A percentile compares a stretch with the other conserved stretches of the same genome.
Evolutionary conservation across 805 yeast species (phyloP).

Genomic region (Henningerozyma blattae): DNA sequence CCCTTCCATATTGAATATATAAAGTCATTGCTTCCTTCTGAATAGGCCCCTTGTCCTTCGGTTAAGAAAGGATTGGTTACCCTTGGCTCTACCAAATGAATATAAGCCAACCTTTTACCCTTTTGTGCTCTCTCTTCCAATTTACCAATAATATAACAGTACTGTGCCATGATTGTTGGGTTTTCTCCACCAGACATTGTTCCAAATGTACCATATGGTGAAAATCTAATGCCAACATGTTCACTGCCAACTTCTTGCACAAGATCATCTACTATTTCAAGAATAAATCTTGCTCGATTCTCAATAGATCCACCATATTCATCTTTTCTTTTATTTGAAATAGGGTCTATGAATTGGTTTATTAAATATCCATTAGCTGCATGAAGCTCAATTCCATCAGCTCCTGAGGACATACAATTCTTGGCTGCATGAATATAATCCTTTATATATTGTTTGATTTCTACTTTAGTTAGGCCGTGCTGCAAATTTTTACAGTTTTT

Average conservation of each 20-base stretch:
- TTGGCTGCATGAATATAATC: conserved; percentile 35
- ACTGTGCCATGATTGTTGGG: conserved; percentile 27
- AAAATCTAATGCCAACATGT: conserved; percentile 33
- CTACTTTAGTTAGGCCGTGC: conserved; percentile 20
- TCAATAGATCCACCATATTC: conserved; percentile 42
- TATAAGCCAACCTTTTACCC: conserved; percentile 27
- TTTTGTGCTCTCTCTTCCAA: conserved; percentile 26
- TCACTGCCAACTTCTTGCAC: conserved; percentile 39
- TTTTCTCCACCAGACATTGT: conserved; percentile 25
- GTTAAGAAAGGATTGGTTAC: conserved; percentile 11
- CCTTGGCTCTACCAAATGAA: conserved; percentile 33
- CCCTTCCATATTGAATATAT: conserved; percentile 33
- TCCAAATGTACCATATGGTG: conserved; percentile 32
- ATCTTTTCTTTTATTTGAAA: conserved; percentile 34
- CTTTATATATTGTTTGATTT: conserved; percentile 29
- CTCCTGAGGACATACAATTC: conserved; percentile 24
- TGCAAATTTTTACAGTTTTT: conserved; percentile 17
- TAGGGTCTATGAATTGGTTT: conserved; percentile 42
- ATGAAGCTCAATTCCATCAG: conserved; percentile 57
- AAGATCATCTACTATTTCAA: conserved; percentile 39
- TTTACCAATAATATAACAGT: conserved; percentile 29
- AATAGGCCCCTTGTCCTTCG: conserved; percentile 16
- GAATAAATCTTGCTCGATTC: conserved; percentile 31
- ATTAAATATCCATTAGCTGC: conserved; percentile 54
- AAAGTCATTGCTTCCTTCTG: conserved; percentile 26